Percentiles rank a stretch among this genome's conserved stretches.
phyloP scores from a whole-genome alignment of 2,329 filamentous ascomycete species.

The Coniella vitis region DNA sequence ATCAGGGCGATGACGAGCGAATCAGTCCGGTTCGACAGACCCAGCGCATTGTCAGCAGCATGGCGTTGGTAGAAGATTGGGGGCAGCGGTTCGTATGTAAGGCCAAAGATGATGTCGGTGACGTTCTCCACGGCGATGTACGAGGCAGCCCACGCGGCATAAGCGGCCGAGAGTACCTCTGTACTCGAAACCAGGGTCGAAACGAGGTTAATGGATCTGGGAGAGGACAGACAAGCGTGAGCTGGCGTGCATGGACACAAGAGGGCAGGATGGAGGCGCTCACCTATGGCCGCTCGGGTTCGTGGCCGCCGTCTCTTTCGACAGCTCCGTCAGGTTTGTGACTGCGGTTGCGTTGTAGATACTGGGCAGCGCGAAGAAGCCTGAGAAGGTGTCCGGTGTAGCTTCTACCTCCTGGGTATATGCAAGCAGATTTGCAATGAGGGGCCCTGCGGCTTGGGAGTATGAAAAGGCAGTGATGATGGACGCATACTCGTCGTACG shows the following conservation, averaged over 20 bases:
- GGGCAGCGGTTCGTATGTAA: constrained; percentile 17
- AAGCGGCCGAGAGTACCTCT: not conserved
- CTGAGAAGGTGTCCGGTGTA: not conserved
- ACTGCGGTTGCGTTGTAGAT: constrained; percentile 2
- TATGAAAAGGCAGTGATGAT: constrained; percentile 1
- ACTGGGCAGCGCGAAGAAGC: not conserved
- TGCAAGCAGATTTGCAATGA: constrained; percentile 2
- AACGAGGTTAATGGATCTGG: not conserved
- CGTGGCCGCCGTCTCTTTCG: not conserved
- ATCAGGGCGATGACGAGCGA: not conserved
- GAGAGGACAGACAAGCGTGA: no score
- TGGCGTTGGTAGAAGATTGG: constrained; percentile 15
- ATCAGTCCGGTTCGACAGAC: not conserved
- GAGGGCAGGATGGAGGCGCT: no score
- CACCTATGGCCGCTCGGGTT: not conserved
- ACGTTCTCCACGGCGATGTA: not conserved
- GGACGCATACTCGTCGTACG: constrained; percentile 10
- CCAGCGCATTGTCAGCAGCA: constrained; percentile 5
- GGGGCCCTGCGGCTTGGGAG: not conserved
- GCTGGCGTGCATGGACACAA: no score
- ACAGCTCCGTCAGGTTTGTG: not conserved
- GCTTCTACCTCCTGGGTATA: constrained; percentile 5
- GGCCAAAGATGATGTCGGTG: constrained; percentile 12
- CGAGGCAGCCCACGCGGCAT: not conserved
- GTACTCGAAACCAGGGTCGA: not conserved